Conservation (phyloP, 805 yeast genomes). For the Soucietia sequanensis region DNA sequence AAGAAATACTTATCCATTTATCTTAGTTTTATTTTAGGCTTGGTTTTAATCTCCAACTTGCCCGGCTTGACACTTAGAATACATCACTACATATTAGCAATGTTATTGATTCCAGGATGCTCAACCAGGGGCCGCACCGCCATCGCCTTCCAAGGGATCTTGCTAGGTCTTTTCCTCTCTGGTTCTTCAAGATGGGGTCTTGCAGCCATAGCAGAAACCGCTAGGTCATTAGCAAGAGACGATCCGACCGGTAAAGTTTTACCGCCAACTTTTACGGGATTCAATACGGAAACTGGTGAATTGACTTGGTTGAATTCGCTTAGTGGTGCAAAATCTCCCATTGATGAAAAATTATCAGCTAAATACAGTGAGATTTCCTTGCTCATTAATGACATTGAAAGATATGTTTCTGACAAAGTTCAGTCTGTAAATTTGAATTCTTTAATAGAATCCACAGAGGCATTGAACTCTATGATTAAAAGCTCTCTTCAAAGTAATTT, state of each 20-base stretch:
- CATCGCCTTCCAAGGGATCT: slow-evolving; percentile 75
- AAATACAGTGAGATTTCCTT: slow-evolving; percentile 56
- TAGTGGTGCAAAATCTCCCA: slow-evolving; percentile 3
- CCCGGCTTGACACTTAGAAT: slow-evolving; percentile 74
- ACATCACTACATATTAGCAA: slow-evolving; percentile 77
- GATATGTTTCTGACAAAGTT: slow-evolving; percentile 54
- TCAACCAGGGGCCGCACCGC: slow-evolving; percentile 70
- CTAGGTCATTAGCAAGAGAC: slow-evolving; percentile 60
- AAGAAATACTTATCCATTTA: slow-evolving; percentile 58
- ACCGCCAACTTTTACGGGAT: slow-evolving; percentile 51
- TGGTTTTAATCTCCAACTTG: slow-evolving; percentile 46
- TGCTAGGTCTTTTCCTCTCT: slow-evolving; percentile 75
- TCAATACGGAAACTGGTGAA: slow-evolving; percentile 25
- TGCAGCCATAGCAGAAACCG: slow-evolving; percentile 84
- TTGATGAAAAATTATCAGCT: slow-evolving; percentile 17
- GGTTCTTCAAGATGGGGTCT: slow-evolving; percentile 94
- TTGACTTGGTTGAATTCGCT: slow-evolving; percentile 35
- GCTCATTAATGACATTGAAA: slow-evolving; percentile 76
- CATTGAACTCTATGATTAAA: slow-evolving; percentile 28
- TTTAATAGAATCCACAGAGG: slow-evolving; percentile 2
- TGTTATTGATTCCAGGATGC: slow-evolving; percentile 81
- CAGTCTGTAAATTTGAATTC: slow-evolving; percentile 35
- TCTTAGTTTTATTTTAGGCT: slow-evolving; percentile 37
- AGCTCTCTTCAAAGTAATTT: slow-evolving; percentile 25
- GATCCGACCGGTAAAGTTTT: slow-evolving; percentile 60